Base-by-base conservation (phyloP, 116 monocot genomes). In the Cymodocea nodosa region DNA sequence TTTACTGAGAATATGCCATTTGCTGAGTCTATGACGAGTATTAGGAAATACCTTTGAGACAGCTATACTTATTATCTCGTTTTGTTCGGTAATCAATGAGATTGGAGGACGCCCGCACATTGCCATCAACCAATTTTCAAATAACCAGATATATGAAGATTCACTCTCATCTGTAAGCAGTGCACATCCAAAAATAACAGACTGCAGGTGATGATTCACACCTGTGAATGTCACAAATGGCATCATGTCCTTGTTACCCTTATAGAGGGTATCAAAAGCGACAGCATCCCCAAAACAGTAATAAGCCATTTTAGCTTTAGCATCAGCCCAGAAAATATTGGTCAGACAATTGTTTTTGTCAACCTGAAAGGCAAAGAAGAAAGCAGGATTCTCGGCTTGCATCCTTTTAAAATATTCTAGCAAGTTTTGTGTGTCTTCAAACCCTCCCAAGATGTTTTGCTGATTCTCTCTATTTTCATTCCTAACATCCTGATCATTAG, bases 251-350 rank as follows among this genome's bases (percentile, higher is more conserved):
- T 87, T 87, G 50, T 83, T 70, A 57, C 74, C 78, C 70, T 78
- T 81, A 50, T 76, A 81, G 17, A 68, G 73, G 10, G 85, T 85
- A 51, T 87, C 85, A 72, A 95, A 75, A 17, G 63, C 73, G 16
- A 95, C 87, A 66, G 87, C 78, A 71, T 95, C 95, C 11, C 95
- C 90, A 76, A 90, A 95, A 59, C 81, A 85, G 63, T 82, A 71
- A 64, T 87, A 95, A 20, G 87, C 87, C 81, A 85, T 85, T 34
- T 91, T 79, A 67, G 90, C 73, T 70, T 81, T 83, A 40, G 85
- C 85, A 76, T 95, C 90, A 13, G 90, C 95, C 95, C 95, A 95
- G 50, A 95, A 82, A 0, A 95, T 70, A 73, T 90, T 95, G 6
- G 81, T 83, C 79, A 86, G 77, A 64, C 73, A 78, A 67, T 80